A percentile compares a stretch with the other conserved stretches of the same genome.
These are phyloP conservation scores for Salix udensis DNA, from an alignment of 345 rosid species.

Conservation along the genomic window DNA sequence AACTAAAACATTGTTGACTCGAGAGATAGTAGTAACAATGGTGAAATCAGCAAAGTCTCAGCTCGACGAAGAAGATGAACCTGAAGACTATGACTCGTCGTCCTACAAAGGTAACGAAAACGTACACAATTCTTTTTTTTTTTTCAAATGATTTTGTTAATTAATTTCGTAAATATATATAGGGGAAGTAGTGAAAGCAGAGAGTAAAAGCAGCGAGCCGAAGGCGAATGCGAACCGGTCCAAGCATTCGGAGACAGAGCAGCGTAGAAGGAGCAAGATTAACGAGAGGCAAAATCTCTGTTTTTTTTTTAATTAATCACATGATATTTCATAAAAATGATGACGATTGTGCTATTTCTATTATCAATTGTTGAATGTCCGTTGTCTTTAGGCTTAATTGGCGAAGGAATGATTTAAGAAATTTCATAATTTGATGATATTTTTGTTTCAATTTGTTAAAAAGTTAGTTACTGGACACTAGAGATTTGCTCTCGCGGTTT, in stretches of 20 bases:
- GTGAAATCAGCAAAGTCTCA: constrained; percentile 48
- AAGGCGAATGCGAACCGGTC: constrained; percentile 43
- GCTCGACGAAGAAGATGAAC: constrained; percentile 48
- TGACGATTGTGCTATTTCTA: not conserved
- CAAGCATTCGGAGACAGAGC: constrained; percentile 90
- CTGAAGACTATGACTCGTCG: constrained; percentile 46
- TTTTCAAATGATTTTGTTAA: not conserved
- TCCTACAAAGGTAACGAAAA: constrained; percentile 34
- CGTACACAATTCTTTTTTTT: not conserved
- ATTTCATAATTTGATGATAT: no score
- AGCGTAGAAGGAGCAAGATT: constrained; percentile 80
- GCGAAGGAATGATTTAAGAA: not conserved
- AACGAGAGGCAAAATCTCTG: constrained; percentile 52
- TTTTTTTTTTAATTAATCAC: not conserved
- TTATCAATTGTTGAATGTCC: no score
- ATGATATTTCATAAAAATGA: not conserved
- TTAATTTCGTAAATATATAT: not conserved
- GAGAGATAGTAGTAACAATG: constrained; percentile 12
- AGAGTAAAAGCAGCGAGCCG: constrained; percentile 37
- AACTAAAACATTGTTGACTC: no score
- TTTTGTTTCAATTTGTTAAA: not conserved
- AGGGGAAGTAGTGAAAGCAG: constrained; percentile 38
- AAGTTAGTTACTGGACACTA: no score
- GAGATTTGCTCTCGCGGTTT: not conserved
- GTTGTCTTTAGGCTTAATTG: not conserved